Conservation (phyloP, 2,329 filamentous ascomycete species). For the Monosporascus ibericus region DNA sequence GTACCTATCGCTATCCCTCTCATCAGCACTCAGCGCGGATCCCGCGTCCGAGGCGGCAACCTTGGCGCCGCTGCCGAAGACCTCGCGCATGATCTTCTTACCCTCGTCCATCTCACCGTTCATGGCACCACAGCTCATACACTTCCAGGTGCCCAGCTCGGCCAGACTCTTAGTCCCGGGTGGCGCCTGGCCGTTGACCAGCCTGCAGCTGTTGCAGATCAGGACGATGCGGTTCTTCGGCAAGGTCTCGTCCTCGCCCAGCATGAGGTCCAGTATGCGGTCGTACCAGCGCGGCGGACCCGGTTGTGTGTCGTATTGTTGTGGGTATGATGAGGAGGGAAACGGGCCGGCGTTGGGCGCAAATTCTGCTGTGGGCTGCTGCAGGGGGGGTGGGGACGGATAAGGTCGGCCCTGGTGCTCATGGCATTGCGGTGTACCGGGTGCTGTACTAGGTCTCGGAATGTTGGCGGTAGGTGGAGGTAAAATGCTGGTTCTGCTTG, state of each 20-base stretch:
- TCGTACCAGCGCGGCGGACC: constrained; percentile 77
- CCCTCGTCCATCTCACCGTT: constrained; percentile 81
- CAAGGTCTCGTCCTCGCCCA: constrained; percentile 91
- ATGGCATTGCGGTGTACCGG: constrained; percentile 22
- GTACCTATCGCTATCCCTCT: constrained; percentile 14
- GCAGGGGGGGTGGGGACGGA: constrained; percentile 18
- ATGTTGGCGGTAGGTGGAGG: constrained; percentile 62
- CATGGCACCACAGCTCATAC: constrained; percentile 71
- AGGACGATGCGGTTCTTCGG: constrained; percentile 86
- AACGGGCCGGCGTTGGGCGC: constrained; percentile 63
- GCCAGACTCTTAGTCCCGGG: constrained; percentile 72
- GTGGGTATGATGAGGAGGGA: constrained; percentile 8
- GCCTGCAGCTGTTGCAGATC: constrained; percentile 73
- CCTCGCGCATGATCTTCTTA: constrained; percentile 63
- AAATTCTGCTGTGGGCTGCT: constrained; percentile 55
- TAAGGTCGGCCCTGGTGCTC: constrained; percentile 12
- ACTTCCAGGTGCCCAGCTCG: constrained; percentile 83
- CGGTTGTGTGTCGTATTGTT: constrained; percentile 27
- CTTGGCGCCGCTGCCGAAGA: constrained; percentile 31
- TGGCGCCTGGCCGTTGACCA: constrained; percentile 94
- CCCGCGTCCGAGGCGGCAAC: background rate
- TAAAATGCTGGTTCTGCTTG: constrained; percentile 41
- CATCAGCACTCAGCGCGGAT: background rate
- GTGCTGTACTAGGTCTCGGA: constrained; percentile 32
- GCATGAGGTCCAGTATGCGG: constrained; percentile 79